Conservation (phyloP, 495 filamentous ascomycete genomes). For the Podospora pseudoanserina region DNA sequence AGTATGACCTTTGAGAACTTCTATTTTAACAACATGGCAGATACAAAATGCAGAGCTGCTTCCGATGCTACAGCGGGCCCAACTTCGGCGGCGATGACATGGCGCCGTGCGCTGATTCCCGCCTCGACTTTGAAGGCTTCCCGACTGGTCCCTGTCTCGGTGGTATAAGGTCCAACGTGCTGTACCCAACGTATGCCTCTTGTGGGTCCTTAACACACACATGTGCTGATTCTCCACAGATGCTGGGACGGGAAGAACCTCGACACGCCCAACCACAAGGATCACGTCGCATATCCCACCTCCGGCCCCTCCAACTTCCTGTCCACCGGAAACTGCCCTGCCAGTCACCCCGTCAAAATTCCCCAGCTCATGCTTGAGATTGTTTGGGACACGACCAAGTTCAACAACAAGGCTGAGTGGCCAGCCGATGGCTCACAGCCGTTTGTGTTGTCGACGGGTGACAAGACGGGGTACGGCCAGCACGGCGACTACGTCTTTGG, state of each 20-base stretch:
- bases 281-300: conserved; percentile 40
- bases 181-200: conserved; percentile 37
- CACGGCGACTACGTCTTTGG: conserved; percentile 49
- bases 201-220: too few species aligned
- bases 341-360: conserved; percentile 42
- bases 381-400: conserved; percentile 38
- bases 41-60: conserved; percentile 40
- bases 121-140: conserved; percentile 35
- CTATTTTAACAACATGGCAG: too few species aligned
- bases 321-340: conserved; percentile 38
- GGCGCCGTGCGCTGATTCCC: conserved; percentile 32
- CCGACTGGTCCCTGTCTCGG: conserved; percentile 31
- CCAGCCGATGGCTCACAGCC: conserved; percentile 40
- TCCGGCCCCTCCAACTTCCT: conserved; percentile 34
- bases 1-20: too few species aligned
- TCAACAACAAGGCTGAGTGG: conserved; percentile 40
- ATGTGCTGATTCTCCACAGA: conserved; percentile 10
- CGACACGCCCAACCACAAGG: conserved; percentile 39
- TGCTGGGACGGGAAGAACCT: conserved; percentile 40
- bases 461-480: conserved; percentile 41
- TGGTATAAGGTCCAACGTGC: conserved; percentile 44
- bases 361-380: conserved; percentile 44
- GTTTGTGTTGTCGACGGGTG: conserved; percentile 41
- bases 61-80: conserved; percentile 42
- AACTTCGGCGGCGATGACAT: conserved; percentile 40